Conservation (phyloP, 208 protist genomes). For the Angomonas deanei region DNA sequence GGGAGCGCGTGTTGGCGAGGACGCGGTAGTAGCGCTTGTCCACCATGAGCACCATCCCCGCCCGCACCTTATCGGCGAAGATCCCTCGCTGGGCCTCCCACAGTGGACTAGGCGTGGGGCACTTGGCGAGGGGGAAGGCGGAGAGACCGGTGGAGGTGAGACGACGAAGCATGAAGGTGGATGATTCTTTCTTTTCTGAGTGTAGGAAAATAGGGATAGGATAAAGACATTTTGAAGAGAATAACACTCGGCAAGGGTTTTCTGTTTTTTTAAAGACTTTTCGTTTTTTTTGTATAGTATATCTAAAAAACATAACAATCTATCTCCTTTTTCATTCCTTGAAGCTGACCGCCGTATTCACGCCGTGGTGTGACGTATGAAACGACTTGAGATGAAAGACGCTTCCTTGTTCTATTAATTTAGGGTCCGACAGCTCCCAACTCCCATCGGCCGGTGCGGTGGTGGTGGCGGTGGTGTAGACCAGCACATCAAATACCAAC, state of each 20-base stretch:
- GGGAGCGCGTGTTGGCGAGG: conserved; percentile 73
- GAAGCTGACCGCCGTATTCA: conserved; percentile 87
- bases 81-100: conserved; percentile 37
- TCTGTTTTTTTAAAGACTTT: no score
- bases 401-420: conserved; percentile 88
- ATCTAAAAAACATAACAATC: neutral
- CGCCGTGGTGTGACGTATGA: conserved; percentile 88
- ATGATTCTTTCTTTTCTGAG: no score
- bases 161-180: no score
- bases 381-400: conserved; percentile 95
- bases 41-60: conserved; percentile 77
- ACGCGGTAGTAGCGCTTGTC: conserved; percentile 81
- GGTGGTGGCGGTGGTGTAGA: conserved; percentile 88
- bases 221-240: no score
- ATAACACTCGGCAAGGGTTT: no score
- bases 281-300: neutral
- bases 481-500: conserved; percentile 91
- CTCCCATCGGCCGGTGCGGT: conserved; percentile 55
- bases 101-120: neutral
- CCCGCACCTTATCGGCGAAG: conserved; percentile 81
- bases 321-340: conserved; percentile 23
- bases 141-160: neutral
- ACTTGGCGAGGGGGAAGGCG: neutral
- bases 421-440: conserved; percentile 96
- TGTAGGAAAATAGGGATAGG: no score